Conservation (phyloP, 441 rosid species). For the Metrosideros polymorpha region DNA sequence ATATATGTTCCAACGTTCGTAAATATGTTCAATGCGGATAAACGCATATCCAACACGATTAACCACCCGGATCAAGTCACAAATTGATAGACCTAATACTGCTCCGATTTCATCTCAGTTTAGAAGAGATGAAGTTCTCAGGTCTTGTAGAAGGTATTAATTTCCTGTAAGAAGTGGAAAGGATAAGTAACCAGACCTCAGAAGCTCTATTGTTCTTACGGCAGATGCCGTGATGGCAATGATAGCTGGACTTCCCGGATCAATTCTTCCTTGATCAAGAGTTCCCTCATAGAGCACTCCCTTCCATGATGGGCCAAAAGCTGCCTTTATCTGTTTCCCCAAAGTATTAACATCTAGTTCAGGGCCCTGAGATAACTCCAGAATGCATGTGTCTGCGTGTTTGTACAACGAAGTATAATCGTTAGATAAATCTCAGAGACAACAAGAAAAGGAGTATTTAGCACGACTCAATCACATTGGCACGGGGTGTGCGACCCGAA, state of each 20-base stretch:
- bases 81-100: background rate
- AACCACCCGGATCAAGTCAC: background rate
- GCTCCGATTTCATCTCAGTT: background rate
- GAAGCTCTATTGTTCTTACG: constrained; percentile 51
- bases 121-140: background rate
- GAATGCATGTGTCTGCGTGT: constrained; percentile 42
- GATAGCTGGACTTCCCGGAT: constrained; percentile 57
- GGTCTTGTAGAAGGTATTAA: background rate
- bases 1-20: background rate
- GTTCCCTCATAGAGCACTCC: constrained; percentile 41
- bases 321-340: constrained; percentile 40
- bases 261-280: constrained; percentile 33
- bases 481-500: background rate
- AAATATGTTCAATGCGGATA: background rate
- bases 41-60: background rate
- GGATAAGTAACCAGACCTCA: constrained; percentile 26
- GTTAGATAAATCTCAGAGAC: background rate
- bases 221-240: constrained; percentile 60
- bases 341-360: constrained; percentile 31
- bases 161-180: background rate
- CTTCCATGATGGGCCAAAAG: constrained; percentile 54
- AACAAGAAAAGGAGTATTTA: background rate
- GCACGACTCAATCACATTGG: background rate
- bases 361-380: constrained; percentile 30
- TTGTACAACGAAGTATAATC: background rate